These are phyloP conservation scores for Fraxinus albicans DNA, from an alignment of 305 asterid species.

Conservation along the genomic window DNA sequence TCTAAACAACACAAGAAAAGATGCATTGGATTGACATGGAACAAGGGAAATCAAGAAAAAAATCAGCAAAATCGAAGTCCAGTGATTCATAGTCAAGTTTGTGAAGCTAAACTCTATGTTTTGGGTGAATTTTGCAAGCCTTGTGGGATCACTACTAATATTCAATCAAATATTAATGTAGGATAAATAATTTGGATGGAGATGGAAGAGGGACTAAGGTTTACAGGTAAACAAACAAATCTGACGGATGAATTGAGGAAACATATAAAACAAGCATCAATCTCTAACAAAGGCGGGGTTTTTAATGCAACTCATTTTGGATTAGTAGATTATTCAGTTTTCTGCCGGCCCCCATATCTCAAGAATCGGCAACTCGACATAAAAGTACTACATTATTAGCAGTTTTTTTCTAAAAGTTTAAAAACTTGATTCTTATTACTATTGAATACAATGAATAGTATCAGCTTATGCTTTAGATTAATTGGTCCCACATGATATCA, in stretches of 20 bases:
- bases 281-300: neutral
- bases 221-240: conserved; percentile 12
- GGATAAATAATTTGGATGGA: conserved; percentile 1
- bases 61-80: conserved; percentile 25
- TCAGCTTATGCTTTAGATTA: neutral
- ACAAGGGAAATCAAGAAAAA: conserved; percentile 26
- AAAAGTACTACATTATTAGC: neutral
- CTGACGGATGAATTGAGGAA: conserved; percentile 34
- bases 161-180: neutral
- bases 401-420: neutral
- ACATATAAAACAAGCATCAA: neutral
- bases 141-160: neutral
- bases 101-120: conserved; percentile 6
- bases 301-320: neutral
- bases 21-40: conserved; percentile 36
- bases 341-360: neutral
- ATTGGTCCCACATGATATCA: neutral
- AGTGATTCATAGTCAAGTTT: conserved; percentile 27
- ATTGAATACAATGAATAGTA: too few species aligned
- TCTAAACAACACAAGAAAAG: conserved; percentile 19
- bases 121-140: conserved; percentile 5
- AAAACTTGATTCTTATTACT: neutral
- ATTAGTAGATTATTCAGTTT: neutral
- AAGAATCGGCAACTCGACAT: neutral
- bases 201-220: neutral